phyloP scores from a whole-genome alignment of 805 yeast genomes.

The Komagataella pastoris region DNA sequence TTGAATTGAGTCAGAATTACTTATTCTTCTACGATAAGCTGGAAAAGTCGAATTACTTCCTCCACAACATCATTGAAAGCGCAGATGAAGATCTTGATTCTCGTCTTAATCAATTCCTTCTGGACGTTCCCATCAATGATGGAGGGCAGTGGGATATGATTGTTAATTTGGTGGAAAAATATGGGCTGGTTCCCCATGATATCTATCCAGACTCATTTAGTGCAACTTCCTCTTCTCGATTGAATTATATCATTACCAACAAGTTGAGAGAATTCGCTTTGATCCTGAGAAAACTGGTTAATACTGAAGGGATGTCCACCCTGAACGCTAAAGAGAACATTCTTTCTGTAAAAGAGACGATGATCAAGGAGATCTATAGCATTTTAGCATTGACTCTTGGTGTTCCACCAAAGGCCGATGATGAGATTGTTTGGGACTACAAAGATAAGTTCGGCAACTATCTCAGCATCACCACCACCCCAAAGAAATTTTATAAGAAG shows the following conservation, averaged over 20 bases:
- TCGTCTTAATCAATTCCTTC: conserved; percentile 51
- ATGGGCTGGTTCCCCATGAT: conserved; percentile 69
- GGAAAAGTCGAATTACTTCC: conserved; percentile 72
- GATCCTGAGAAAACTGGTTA: conserved; percentile 39
- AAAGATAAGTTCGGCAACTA: conserved; percentile 56
- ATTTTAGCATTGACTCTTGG: conserved; percentile 62
- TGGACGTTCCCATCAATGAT: conserved; percentile 58
- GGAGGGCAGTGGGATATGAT: conserved; percentile 93
- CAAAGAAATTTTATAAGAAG: conserved; percentile 48
- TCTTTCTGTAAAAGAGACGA: conserved; percentile 13
- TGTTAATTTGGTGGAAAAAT: conserved; percentile 60
- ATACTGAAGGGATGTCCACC: conserved; percentile 23
- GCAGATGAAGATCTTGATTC: conserved; percentile 57
- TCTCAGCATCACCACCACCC: conserved; percentile 41
- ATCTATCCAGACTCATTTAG: conserved; percentile 60
- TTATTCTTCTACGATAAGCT: conserved; percentile 77
- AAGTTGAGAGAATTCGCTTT: conserved; percentile 73
- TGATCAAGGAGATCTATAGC: conserved; percentile 54
- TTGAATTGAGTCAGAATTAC: conserved; percentile 73
- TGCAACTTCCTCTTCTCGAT: conserved; percentile 35
- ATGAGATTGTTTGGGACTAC: conserved; percentile 62
- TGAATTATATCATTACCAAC: conserved; percentile 56
- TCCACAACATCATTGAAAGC: conserved; percentile 64
- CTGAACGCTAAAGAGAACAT: conserved; percentile 9
- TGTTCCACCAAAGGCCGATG: conserved; percentile 63